A percentile compares a stretch with the other conserved stretches of the same genome.
Conservation (phyloP, 441 rosid genomes). For the Aleurites moluccanus region DNA sequence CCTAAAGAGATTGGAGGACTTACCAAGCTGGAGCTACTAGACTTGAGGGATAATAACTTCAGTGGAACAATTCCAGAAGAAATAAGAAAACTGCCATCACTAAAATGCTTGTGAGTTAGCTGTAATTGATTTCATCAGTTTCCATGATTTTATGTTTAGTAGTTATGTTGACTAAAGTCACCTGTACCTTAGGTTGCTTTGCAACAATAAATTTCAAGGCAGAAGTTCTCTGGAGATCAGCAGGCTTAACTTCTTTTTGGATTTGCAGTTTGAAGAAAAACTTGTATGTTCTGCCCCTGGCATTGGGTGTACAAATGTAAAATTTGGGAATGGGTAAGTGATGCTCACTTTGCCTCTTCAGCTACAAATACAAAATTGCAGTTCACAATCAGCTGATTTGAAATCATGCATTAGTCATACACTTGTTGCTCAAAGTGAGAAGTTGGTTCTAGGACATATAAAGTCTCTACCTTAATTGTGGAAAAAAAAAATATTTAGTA, state of each 20-base stretch:
- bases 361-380: no score
- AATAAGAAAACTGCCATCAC: constrained; percentile 40
- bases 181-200: constrained; percentile 54
- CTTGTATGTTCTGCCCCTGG: constrained; percentile 29
- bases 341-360: neutral
- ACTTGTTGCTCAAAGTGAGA: neutral
- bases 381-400: neutral
- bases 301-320: constrained; percentile 45
- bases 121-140: neutral
- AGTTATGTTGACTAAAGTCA: constrained; percentile 19
- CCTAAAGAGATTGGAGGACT: constrained; percentile 70
- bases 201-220: constrained; percentile 53
- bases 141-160: constrained; percentile 4
- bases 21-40: constrained; percentile 55
- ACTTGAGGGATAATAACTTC: constrained; percentile 68
- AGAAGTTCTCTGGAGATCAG: constrained; percentile 38
- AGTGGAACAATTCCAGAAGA: constrained; percentile 63
- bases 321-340: constrained; percentile 61
- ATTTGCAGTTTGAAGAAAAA: constrained; percentile 49
- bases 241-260: constrained; percentile 45
- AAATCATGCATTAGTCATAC: neutral
- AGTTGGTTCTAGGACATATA: neutral
- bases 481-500: neutral
- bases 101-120: constrained; percentile 62
- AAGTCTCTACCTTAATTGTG: neutral